Base-by-base conservation (phyloP, 177 flowering plant genomes). In the Vitis hybrid region DNA sequence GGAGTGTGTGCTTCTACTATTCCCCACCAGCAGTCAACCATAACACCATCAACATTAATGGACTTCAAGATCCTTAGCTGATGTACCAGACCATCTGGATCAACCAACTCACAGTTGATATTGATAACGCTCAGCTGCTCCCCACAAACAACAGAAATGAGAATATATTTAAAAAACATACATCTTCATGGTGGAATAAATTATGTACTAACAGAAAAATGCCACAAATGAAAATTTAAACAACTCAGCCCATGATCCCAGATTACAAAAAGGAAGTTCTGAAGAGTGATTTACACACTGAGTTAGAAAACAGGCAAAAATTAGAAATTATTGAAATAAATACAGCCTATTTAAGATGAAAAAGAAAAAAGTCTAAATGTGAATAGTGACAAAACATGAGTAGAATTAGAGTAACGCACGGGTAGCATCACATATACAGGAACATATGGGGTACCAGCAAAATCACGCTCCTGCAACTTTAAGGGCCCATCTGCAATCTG, bases 11-110 rank as follows among this genome's bases (percentile, higher is more conserved):
- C 86, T 85, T 94, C 98, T 20, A 92, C 97, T 59, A 92, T 83
- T 62, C 98, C 98, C 98, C 98, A 94, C 98, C 98, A 94, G 72
- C 93, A 89, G 74, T 94, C 94, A 70, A 92, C 86, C 97, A 86
- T 90, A 55, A 92, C 88, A 58, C 97, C 98, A 78, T 94, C 98
- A 69, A 94, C 84, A 67, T 89, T 83, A 33, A 79, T 69, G 20
- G 92, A 82, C 74, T 90, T 89, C 79, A 90, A 77, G 14, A 76
- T 75, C 74, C 80, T 83, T 20, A 92, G 81, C 73, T 94, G 93
- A 69, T 87, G 76, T 53, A 79, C 64, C 12, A 94, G 79, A 70
- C 76, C 85, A 78, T 90, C 96, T 14, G 88, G 90, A 77, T 91
- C 93, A 62, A 89, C 89, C 75, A 94, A 75, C 77, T 90, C 93